Evolutionary conservation across 2,329 filamentous ascomycete genomes (phyloP).

Genomic region (Sphaerostilbella broomeana): DNA sequence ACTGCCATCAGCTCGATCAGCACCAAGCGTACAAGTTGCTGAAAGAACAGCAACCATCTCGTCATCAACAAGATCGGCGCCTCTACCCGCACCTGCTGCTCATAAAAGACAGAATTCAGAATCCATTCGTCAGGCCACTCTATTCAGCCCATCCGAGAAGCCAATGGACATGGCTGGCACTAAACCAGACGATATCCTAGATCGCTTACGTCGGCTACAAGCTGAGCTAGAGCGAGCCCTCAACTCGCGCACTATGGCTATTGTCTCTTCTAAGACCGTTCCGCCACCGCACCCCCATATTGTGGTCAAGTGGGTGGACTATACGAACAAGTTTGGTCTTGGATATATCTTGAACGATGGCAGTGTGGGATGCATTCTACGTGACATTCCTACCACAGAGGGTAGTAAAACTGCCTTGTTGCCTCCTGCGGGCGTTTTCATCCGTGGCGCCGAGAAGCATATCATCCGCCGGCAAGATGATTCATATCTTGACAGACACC

Average conservation of each 20-base stretch:
- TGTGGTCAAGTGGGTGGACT: slow-evolving; percentile 79
- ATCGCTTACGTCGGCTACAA: slow-evolving; percentile 50
- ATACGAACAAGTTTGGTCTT: slow-evolving; percentile 79
- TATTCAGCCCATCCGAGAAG: slow-evolving; percentile 51
- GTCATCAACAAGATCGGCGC: slow-evolving; percentile 18
- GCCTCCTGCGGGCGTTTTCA: slow-evolving; percentile 65
- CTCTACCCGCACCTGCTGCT: no score
- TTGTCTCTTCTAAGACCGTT: slow-evolving; percentile 48
- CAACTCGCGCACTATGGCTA: slow-evolving; percentile 56
- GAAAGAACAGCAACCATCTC: slow-evolving; percentile 26
- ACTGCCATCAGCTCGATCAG: slow-evolving; percentile 23
- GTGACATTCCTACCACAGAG: slow-evolving; percentile 47
- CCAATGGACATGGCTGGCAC: slow-evolving; percentile 45
- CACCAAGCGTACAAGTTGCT: slow-evolving; percentile 22
- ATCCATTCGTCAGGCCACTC: slow-evolving; percentile 35
- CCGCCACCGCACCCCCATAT: slow-evolving; percentile 54
- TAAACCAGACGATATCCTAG: slow-evolving; percentile 51
- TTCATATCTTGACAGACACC: slow-evolving; percentile 49
- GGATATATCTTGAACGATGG: slow-evolving; percentile 80
- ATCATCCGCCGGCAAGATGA: slow-evolving; percentile 55
- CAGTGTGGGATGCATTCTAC: slow-evolving; percentile 65
- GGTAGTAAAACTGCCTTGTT: slow-evolving; percentile 45
- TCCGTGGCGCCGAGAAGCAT: slow-evolving; percentile 64
- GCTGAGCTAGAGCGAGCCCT: slow-evolving; percentile 55
- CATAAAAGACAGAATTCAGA: slow-evolving; percentile 25